These are phyloP conservation scores for Avena sativa DNA, from an alignment of 176 grass and related monocot species.

Conservation along the genomic window DNA sequence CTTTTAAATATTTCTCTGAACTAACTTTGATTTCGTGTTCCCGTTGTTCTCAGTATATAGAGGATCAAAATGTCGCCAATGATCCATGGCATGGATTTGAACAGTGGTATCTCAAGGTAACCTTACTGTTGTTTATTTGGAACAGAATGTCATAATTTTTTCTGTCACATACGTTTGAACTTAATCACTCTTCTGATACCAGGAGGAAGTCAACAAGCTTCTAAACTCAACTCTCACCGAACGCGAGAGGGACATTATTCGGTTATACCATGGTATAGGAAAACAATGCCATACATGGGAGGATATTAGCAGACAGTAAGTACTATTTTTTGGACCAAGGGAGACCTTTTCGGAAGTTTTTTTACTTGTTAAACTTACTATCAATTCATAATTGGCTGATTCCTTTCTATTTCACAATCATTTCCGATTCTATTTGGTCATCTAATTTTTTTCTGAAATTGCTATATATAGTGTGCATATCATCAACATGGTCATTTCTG, in stretches of 20 bases:
- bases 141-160: background rate
- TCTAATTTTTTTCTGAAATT: slow-evolving; percentile 3
- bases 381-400: too few species aligned
- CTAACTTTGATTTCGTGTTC: slow-evolving; percentile 15
- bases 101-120: slow-evolving; percentile 81
- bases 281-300: slow-evolving; percentile 88
- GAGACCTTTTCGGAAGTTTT: background rate
- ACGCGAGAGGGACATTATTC: slow-evolving; percentile 88
- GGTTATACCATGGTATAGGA: slow-evolving; percentile 82
- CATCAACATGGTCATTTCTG: background rate
- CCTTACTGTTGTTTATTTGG: slow-evolving; percentile 14
- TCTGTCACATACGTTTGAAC: slow-evolving; percentile 33
- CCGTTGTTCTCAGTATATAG: slow-evolving; percentile 66
- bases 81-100: slow-evolving; percentile 94
- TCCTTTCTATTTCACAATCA: background rate
- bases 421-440: background rate
- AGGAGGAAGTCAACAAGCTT: slow-evolving; percentile 92
- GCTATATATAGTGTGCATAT: background rate
- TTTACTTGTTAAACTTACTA: background rate
- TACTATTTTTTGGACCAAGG: slow-evolving; percentile 35
- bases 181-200: slow-evolving; percentile 29
- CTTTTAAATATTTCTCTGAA: background rate
- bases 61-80: slow-evolving; percentile 80
- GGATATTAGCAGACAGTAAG: slow-evolving; percentile 95
- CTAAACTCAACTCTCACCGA: slow-evolving; percentile 70